Evolutionary conservation across 805 yeast species (phyloP), one percentile per base, ranked within the genome.

Genomic region (Starmerella khaoyaiensis): DNA sequence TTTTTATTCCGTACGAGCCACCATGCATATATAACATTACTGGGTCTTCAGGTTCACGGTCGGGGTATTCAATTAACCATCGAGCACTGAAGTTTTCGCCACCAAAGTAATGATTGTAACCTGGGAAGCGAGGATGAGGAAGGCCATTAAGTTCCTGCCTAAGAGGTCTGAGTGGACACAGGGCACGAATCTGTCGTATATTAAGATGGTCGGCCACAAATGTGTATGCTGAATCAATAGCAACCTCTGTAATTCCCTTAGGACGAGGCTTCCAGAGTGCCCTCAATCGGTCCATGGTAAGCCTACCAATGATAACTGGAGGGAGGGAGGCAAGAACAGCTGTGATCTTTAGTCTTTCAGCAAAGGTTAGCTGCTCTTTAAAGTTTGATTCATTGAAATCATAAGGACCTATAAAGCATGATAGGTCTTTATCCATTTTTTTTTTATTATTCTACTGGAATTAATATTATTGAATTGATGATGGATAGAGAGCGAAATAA

Each of bases 1-100:
- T 28, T 23, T 46, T 44, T 24, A 50, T 25, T 9, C 45, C 48
- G 33, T 42, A 52, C 1, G 51, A 52, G 6, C 56, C 56, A 15
- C 56, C 56, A 33, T 52, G 56, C 35, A 50, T 25, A 37, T 48
- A 52, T 9, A 49, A 22, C 7, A 52, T 21, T 11, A 52, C 55
- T 4, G 55, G 55, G 33, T 51, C 56, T 17, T 39, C 34, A 4
- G 48, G 51, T 3, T 18, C 31, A 5, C 56, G 45, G 38, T 45
- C 36, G 12, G 43, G 42, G 5, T 40, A 43, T 36, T 52, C 54
- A 30, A 37, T 36, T 4, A 52, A 31, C 55, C 55, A 52, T 15
- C 48, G 34, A n/a, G 49, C 51, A 16, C 45, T 42, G 35, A 26
- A 47, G 12, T 33, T 21, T 10, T 38, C 30, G 21, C 49, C 49